Conservation (phyloP, 2,329 filamentous ascomycete genomes). For the Fusarium austroafricanum region DNA sequence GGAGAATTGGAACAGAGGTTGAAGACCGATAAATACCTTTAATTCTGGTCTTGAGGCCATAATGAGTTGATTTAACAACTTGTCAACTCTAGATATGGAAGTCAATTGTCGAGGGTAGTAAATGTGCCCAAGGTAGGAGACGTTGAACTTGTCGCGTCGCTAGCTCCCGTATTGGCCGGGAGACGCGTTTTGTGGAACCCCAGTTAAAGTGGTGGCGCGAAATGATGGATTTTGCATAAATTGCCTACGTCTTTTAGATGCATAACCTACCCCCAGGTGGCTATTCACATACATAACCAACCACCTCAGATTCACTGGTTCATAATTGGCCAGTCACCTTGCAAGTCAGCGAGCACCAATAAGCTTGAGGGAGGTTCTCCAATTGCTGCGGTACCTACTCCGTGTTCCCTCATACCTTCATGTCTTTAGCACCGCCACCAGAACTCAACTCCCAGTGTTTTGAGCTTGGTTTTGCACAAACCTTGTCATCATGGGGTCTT, state of each 20-base stretch:
- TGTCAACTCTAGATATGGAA: conserved; percentile 15
- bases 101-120: conserved; percentile 7
- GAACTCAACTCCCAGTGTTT: neutral
- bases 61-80: conserved; percentile 40
- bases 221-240: neutral
- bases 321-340: neutral
- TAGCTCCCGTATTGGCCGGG: conserved; percentile 38
- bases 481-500: neutral
- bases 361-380: no score
- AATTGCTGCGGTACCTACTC: no score
- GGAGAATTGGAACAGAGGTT: neutral
- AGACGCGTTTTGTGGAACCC: conserved; percentile 44
- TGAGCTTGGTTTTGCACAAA: neutral
- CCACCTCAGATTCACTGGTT: neutral
- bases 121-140: conserved; percentile 6
- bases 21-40: conserved; percentile 62
- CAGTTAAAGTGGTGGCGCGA: conserved; percentile 47
- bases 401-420: neutral
- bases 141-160: conserved; percentile 40
- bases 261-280: no score
- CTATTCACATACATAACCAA: no score
- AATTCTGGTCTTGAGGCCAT: conserved; percentile 80
- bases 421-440: neutral
- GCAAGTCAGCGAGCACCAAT: neutral
- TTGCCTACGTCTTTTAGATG: neutral